Evolutionary conservation across 1,139 yeast species (phyloP), one percentile per base, ranked within the genome.

Genomic region (Taphrina communis): DNA sequence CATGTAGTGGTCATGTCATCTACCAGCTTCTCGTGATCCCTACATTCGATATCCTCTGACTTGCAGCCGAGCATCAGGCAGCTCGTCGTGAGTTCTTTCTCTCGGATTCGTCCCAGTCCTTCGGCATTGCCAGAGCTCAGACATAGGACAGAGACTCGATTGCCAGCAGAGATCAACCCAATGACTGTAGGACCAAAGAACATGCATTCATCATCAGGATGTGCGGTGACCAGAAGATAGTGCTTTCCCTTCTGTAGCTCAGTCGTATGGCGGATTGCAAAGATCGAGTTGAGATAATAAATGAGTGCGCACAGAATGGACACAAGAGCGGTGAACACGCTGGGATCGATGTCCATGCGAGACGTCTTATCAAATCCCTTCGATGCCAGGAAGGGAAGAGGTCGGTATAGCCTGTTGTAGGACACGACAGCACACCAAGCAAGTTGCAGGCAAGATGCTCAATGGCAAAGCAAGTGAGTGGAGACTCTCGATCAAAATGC

Each of bases 171-270:
- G 0, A 55, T 21, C 19, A 56, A 52, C 9, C 56, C 58, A 41
- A 51, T 31, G 58, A 91, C 75, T 0, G 96, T 82, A 0, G 99
- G 99, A 0, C 93, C 86, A 76, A 94, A 95, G 78, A 95, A 95
- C 99, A 95, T 95, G 69, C 92, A 94, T 78, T 95, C 99, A 77
- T 95, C 99, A 78, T 95, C 99, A 0, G 99, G 99, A 78, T 95
- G 99, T 0, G 97, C 97, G 55, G 92, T 88, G 21, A 94, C 81
- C 62, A 90, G 72, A 25, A 79, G 74, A 53, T 80, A 71, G 39
- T 72, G 72, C 53, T 71, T 73, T 19, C 58, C 65, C 1, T 42
- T 58, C 65, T 57, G 70, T 42, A 48, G 44, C 38, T 38, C 39
- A 14, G 69, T 53, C 42, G 61, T 50, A 42, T 53, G 46, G 25